A percentile compares a stretch with the other conserved stretches of the same genome.
These are phyloP conservation scores for Thelephora ganbajun DNA, from an alignment of 768 basidiomycete species.

Conservation along the genomic window DNA sequence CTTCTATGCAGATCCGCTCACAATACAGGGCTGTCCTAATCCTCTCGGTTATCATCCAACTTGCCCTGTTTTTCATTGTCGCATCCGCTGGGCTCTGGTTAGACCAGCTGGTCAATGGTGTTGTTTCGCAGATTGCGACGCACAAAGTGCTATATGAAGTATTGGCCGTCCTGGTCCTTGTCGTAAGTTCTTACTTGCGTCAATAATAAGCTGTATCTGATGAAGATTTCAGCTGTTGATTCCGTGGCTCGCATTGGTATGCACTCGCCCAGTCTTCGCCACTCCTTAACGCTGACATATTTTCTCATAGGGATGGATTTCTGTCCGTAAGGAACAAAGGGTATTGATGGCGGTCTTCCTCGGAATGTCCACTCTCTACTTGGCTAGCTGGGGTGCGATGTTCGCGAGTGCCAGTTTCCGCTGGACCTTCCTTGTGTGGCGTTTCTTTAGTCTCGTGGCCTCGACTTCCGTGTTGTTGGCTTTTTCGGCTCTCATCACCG, in stretches of 20 bases:
- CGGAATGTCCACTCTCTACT: constrained; percentile 40
- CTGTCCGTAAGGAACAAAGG: constrained; percentile 52
- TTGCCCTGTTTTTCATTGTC: constrained; percentile 68
- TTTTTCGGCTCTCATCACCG: constrained; percentile 40
- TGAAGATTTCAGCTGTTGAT: constrained; percentile 34
- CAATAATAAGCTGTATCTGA: not conserved
- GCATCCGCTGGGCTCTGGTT: constrained; percentile 61
- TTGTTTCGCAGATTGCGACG: constrained; percentile 38
- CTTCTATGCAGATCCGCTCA: constrained; percentile 57
- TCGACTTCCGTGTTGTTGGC: constrained; percentile 44
- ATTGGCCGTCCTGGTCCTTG: constrained; percentile 38
- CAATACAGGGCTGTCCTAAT: constrained; percentile 60
- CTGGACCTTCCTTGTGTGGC: constrained; percentile 64
- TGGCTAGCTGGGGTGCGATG: constrained; percentile 60
- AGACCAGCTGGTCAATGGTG: constrained; percentile 58
- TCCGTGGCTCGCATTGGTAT: constrained; percentile 54
- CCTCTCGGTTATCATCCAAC: constrained; percentile 58
- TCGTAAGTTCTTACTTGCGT: constrained; percentile 29
- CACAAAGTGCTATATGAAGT: constrained; percentile 37
- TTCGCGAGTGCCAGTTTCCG: constrained; percentile 61
- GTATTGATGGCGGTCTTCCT: constrained; percentile 52
- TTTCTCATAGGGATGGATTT: constrained; percentile 51
- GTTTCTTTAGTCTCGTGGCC: constrained; percentile 57
- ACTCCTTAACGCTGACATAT: constrained; percentile 1
- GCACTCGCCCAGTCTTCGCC: constrained; percentile 7